A percentile compares a stretch with the other conserved stretches of the same genome.
Evolutionary conservation across 2,329 filamentous ascomycete genomes (phyloP).

Genomic region (Xylariales sp.): DNA sequence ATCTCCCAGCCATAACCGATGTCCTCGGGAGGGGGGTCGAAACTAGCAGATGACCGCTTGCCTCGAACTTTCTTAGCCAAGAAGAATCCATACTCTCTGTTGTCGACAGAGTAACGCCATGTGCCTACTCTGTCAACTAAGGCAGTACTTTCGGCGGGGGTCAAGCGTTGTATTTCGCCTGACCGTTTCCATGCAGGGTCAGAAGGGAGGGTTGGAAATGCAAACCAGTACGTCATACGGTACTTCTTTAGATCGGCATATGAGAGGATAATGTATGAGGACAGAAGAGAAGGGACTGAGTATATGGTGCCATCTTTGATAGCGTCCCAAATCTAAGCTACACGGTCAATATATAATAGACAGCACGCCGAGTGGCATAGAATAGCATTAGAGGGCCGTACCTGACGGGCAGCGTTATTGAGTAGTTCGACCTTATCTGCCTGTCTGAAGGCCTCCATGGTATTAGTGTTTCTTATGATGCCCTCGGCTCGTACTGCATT

Average conservation of each 20-base stretch:
- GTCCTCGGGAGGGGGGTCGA: conserved; percentile 64
- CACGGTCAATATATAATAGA: conserved; percentile 9
- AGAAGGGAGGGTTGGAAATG: conserved; percentile 92
- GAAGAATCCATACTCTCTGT: conserved; percentile 93
- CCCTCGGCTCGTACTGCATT: conserved; percentile 87
- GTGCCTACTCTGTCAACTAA: conserved; percentile 87
- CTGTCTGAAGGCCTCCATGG: conserved; percentile 90
- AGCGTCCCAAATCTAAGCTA: conserved; percentile 87
- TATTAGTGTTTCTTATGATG: conserved; percentile 96
- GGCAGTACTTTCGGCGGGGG: conserved; percentile 76
- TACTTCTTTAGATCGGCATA: conserved; percentile 98
- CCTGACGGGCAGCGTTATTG: conserved; percentile 81
- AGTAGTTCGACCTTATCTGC: conserved; percentile 83
- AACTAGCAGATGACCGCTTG: conserved; percentile 47
- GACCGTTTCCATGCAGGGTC: conserved; percentile 82
- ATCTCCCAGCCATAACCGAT: conserved; percentile 82
- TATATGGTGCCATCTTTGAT: conserved; percentile 97
- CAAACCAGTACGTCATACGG: conserved; percentile 98
- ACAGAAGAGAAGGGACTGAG: conserved; percentile 89
- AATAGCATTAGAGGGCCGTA: conserved; percentile 53
- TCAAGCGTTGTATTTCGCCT: conserved; percentile 66
- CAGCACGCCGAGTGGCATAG: neutral
- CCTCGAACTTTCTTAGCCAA: conserved; percentile 80
- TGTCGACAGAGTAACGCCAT: conserved; percentile 86
- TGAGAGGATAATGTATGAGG: conserved; percentile 88